phyloP scores from a whole-genome alignment of 352 stramenopile genomes.

The Pythium coloratum region DNA sequence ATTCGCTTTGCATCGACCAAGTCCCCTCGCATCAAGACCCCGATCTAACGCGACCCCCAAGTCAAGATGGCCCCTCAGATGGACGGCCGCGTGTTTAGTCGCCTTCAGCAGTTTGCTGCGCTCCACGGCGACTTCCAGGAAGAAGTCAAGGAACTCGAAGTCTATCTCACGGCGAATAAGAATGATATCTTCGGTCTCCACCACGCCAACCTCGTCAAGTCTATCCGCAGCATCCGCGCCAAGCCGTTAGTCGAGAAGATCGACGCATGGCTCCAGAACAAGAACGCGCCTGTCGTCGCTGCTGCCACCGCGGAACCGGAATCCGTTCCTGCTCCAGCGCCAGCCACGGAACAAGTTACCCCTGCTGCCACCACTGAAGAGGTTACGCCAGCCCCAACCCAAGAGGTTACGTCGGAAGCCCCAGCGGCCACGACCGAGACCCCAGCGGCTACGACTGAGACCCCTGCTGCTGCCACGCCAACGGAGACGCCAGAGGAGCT shows the following conservation, averaged over 20 bases:
- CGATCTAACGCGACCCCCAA: neutral
- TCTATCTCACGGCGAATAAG: constrained; percentile 43
- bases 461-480: neutral
- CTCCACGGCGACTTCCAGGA: constrained; percentile 12
- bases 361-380: neutral
- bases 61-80: constrained; percentile 14
- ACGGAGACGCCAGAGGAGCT: constrained; percentile 3
- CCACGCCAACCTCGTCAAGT: constrained; percentile 37
- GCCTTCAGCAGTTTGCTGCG: constrained; percentile 19
- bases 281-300: neutral
- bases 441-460: neutral
- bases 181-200: constrained; percentile 22
- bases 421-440: neutral
- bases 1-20: constrained; percentile 3
- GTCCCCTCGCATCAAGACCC: neutral
- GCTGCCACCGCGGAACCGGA: neutral
- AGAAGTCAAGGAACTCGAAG: constrained; percentile 23
- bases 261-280: constrained; percentile 9
- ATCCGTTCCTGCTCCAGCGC: neutral
- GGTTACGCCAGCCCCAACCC: neutral
- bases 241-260: constrained; percentile 27
- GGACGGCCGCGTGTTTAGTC: constrained; percentile 25
- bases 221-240: constrained; percentile 41
- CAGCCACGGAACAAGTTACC: neutral
- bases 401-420: neutral